Conservation (phyloP, 257 asterid genomes). For the Solanum ossicruentum region DNA sequence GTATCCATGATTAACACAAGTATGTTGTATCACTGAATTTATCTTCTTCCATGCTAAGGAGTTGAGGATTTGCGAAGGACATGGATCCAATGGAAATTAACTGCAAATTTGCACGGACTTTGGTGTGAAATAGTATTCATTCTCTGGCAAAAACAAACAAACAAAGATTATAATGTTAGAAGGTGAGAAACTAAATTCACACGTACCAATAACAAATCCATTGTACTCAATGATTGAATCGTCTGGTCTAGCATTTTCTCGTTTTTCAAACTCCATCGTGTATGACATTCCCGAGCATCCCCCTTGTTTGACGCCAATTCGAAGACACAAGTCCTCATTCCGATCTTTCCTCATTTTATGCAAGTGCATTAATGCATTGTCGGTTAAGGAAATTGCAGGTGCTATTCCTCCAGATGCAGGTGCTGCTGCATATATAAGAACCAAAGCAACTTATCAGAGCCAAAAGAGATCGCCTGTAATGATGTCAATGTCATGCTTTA, state of each 20-base stretch:
- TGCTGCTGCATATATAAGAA: conserved; percentile 31
- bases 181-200: background rate
- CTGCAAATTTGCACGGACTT: background rate
- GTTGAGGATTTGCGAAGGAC: background rate
- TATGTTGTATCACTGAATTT: background rate
- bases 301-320: conserved; percentile 97
- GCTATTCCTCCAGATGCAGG: conserved; percentile 48
- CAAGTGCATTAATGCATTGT: conserved; percentile 65
- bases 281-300: conserved; percentile 98
- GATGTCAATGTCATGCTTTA: background rate
- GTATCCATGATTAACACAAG: background rate
- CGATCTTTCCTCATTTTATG: conserved; percentile 58
- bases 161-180: background rate
- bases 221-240: conserved; percentile 78
- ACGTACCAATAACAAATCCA: conserved; percentile 72
- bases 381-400: conserved; percentile 77
- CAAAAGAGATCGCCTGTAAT: background rate
- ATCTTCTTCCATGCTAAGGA: background rate
- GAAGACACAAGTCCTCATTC: conserved; percentile 59
- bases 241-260: conserved; percentile 61
- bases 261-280: conserved; percentile 87
- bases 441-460: background rate
- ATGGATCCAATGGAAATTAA: background rate
- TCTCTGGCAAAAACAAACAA: background rate
- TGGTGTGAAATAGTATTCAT: background rate